Evolutionary conservation across 1,284 basidiomycete genomes (phyloP).

Genomic region (Ganoderma meredithae): DNA sequence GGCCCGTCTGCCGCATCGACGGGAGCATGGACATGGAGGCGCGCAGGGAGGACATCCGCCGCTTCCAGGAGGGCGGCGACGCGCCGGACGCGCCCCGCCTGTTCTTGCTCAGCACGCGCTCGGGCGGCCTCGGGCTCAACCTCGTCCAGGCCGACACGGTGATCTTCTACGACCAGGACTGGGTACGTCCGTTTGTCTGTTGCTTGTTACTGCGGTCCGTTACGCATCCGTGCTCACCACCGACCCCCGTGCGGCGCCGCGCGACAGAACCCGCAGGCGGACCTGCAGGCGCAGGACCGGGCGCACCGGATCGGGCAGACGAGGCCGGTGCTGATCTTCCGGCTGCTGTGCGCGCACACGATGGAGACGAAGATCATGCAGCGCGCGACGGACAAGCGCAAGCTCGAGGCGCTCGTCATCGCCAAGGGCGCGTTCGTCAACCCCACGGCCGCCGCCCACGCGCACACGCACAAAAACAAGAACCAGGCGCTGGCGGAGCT

Average conservation of each 20-base stretch:
- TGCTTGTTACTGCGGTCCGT: too few species aligned
- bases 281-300: conserved; percentile 94
- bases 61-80: conserved; percentile 83
- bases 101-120: conserved; percentile 92
- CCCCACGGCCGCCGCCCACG: conserved; percentile 53
- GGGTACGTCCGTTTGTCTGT: conserved; percentile 57
- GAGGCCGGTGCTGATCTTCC: conserved; percentile 87
- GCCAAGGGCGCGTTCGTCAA: conserved; percentile 90
- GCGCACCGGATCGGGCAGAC: conserved; percentile 97
- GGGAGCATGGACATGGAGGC: conserved; percentile 82
- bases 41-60: conserved; percentile 85
- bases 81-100: conserved; percentile 73
- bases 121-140: conserved; percentile 93
- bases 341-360: conserved; percentile 87
- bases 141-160: conserved; percentile 94
- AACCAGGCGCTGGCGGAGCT: conserved; percentile 80
- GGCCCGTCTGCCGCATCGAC: conserved; percentile 90
- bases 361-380: conserved; percentile 93
- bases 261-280: conserved; percentile 93
- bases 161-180: conserved; percentile 95
- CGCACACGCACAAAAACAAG: conserved; percentile 57
- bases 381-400: conserved; percentile 87
- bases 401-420: conserved; percentile 94
- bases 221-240: not conserved
- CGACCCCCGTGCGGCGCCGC: not conserved